phyloP scores from a whole-genome alignment of 768 basidiomycete genomes.

The Phaeolepiota aurea region DNA sequence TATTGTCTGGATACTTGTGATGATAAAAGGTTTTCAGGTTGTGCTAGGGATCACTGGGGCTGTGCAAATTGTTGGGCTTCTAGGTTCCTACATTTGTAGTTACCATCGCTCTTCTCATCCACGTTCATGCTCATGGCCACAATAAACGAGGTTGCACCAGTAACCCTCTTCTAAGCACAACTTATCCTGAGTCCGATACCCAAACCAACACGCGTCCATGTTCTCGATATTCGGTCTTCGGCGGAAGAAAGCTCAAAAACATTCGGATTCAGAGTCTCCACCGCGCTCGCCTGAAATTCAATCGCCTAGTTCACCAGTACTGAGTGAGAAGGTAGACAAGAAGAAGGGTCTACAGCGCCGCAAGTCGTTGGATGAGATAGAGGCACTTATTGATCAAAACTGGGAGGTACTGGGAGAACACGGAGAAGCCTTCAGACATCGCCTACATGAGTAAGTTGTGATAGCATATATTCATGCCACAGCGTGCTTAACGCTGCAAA shows the following conservation, averaged over 20 bases:
- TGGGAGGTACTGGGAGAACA: not conserved
- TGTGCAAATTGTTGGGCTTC: not conserved
- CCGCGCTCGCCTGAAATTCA: not conserved
- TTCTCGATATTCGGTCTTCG: not conserved
- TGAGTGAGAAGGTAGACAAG: not conserved
- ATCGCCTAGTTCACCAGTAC: not conserved
- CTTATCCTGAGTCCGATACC: not conserved
- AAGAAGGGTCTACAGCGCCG: not conserved
- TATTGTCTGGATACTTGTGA: too few species aligned
- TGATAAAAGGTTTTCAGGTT: not conserved
- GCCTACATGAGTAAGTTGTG: not conserved
- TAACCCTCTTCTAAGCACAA: not conserved
- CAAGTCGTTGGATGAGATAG: not conserved
- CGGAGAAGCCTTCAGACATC: not conserved
- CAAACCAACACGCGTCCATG: not conserved
- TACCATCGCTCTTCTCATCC: not conserved
- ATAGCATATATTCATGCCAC: not conserved
- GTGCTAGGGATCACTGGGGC: not conserved
- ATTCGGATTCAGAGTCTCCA: not conserved
- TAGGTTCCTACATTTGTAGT: not conserved
- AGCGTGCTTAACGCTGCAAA: not conserved
- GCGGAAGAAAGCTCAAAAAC: not conserved
- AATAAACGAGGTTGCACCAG: not conserved
- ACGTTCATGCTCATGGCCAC: not conserved
- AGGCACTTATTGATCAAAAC: slow-evolving; percentile 1